Base-by-base conservation (phyloP, 129 eudicot species). In the Helichrysum umbraculigerum region DNA sequence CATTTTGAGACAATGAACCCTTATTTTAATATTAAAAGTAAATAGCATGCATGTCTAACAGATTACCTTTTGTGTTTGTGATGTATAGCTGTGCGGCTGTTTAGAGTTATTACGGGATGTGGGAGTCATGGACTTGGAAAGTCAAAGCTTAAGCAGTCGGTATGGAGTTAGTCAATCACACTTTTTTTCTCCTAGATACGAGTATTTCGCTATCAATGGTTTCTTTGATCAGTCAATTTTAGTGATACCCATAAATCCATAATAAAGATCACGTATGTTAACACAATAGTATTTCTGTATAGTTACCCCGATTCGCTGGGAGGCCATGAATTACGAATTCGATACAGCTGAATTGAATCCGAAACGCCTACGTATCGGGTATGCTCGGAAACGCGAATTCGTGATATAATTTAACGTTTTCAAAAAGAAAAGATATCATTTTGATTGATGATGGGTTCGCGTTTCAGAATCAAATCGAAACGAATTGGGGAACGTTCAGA, bases 21-120 rank as follows among this genome's bases (percentile, higher is more conserved):
- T 37, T 39, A 14, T 44, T 44, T 44, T 60, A 60, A 60, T 22
- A 21, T 61, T 16, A 20, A 17, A 1, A 66, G 44, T 65, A 33
- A 12, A 16, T 5, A 64, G 41, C 4, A 8, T 72, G n/a, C 25
- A 22, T 56, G 12, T 60, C 57, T 66, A 47, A 33, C 64, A 25
- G 10, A 42, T 33, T 28, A 30, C 14, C 2, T 74, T 78, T 63
- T 57, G n/a, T 42, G 29, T 60, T 11, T 79, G 32, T 74, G 72
- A 59, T 78, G 7, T 83, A 29, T 68, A 95, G 99, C 99, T 89
- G 99, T 95, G 64, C 83, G 79, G 79, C 75, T 76, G 69, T 86
- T 95, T 75, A 87, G 92, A 84, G 91, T 95, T 78, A 95, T 95
- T 77, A 95, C 99, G 12, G 99, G 99, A 81, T 91, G 94, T 78